phyloP scores from a whole-genome alignment of 106 monocot species.

The Allium cepa region DNA sequence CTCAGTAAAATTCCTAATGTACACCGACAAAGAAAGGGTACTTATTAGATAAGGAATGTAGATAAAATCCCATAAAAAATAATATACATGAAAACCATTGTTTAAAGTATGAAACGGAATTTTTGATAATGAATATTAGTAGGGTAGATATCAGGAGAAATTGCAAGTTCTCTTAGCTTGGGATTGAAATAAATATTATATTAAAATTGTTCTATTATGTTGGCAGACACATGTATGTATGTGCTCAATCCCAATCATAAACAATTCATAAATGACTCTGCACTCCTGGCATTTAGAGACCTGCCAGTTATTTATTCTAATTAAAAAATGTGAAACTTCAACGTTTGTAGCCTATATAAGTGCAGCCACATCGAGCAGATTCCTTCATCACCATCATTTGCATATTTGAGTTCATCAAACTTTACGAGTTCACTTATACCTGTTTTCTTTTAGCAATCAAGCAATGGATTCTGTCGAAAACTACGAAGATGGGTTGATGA shows the following conservation, averaged over 20 bases:
- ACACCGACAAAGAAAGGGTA: slow-evolving; percentile 32
- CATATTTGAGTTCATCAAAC: not conserved
- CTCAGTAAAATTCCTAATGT: slow-evolving; percentile 13
- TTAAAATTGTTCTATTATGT: not conserved
- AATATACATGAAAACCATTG: not conserved
- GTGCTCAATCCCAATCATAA: not conserved
- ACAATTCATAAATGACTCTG: not conserved
- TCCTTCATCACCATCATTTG: not conserved
- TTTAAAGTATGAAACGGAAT: slow-evolving; percentile 11
- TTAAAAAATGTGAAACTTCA: not conserved
- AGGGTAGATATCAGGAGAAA: not conserved
- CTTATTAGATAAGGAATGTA: slow-evolving; percentile 14
- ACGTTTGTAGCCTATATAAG: not conserved
- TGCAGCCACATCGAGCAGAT: not conserved
- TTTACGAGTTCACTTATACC: not conserved
- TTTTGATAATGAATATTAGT: slow-evolving; percentile 28
- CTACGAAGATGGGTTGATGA: slow-evolving; percentile 50
- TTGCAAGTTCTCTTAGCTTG: not conserved
- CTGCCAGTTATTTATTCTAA: not conserved
- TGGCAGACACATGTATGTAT: not conserved
- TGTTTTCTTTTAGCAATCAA: not conserved
- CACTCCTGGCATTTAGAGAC: not conserved
- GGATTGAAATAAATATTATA: slow-evolving; percentile 11
- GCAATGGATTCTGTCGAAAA: slow-evolving; percentile 53
- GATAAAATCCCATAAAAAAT: not conserved